These are phyloP conservation scores for Acer negundo DNA, from an alignment of 345 rosid species.

Conservation along the genomic window DNA sequence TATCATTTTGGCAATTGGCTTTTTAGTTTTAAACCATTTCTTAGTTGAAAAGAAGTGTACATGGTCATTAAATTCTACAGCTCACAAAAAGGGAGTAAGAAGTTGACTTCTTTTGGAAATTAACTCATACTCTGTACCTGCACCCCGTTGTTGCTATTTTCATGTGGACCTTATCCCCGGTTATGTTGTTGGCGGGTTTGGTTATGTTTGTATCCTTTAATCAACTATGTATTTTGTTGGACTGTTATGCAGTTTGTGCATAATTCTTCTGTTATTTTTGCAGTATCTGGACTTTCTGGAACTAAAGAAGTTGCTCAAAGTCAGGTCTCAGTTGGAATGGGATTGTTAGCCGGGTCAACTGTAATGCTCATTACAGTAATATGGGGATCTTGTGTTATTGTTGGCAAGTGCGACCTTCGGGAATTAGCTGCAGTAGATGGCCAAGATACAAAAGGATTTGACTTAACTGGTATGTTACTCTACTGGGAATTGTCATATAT, in stretches of 20 bases:
- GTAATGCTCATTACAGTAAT: conserved; percentile 83
- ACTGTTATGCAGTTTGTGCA: not conserved
- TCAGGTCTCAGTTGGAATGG: conserved; percentile 94
- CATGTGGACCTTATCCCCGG: too few species aligned
- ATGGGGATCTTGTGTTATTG: conserved; percentile 80
- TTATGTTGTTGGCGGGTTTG: not conserved
- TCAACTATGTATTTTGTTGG: not conserved
- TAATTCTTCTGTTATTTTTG: not conserved
- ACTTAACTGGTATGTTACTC: conserved; percentile 48
- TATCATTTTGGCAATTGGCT: too few species aligned
- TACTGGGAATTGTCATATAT: not conserved
- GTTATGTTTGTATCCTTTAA: not conserved
- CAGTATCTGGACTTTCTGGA: conserved; percentile 92
- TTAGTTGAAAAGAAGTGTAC: not conserved
- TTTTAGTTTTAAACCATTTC: not conserved
- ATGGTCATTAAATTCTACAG: not conserved
- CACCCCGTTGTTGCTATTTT: too few species aligned
- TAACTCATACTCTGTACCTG: too few species aligned
- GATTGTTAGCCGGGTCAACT: conserved; percentile 85
- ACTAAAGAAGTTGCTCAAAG: conserved; percentile 65
- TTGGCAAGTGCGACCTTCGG: conserved; percentile 73
- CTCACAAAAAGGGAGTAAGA: too few species aligned
- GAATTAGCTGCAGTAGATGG: conserved; percentile 51
- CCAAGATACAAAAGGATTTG: conserved; percentile 47
- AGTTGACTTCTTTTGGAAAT: too few species aligned